These are phyloP conservation scores for Xylaria flabelliformis DNA, from an alignment of 495 filamentous ascomycete genomes.

Conservation along the genomic window DNA sequence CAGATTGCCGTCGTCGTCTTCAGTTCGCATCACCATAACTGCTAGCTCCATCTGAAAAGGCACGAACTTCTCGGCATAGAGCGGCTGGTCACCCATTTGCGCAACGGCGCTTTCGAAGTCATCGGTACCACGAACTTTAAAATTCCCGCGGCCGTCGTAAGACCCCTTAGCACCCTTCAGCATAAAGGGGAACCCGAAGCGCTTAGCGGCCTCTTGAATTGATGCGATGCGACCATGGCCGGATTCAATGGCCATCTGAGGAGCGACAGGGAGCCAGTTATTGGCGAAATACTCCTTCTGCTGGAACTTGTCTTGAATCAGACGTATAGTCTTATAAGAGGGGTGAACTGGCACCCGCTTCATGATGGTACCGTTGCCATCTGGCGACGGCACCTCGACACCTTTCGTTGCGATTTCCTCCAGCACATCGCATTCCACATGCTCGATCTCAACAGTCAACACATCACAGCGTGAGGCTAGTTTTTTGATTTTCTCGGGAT, in stretches of 20 bases:
- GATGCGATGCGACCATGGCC: conserved; percentile 59
- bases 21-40: conserved; percentile 93
- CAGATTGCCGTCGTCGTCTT: conserved; percentile 64
- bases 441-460: conserved; percentile 96
- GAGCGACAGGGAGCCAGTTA: conserved; percentile 72
- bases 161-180: conserved; percentile 91
- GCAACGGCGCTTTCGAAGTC: conserved; percentile 75
- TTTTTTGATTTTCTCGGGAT: conserved; percentile 74
- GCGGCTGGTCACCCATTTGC: conserved; percentile 68
- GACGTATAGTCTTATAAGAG: conserved; percentile 84
- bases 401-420: conserved; percentile 74
- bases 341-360: conserved; percentile 74
- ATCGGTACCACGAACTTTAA: conserved; percentile 67
- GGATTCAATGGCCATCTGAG: conserved; percentile 65
- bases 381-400: conserved; percentile 54
- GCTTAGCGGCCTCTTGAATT: conserved; percentile 65
- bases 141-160: conserved; percentile 95
- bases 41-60: conserved; percentile 86
- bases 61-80: conserved; percentile 94
- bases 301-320: conserved; percentile 94
- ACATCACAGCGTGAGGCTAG: conserved; percentile 81
- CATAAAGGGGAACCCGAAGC: conserved; percentile 89
- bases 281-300: conserved; percentile 83
- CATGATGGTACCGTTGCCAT: conserved; percentile 44
- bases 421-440: conserved; percentile 91